phyloP scores from a whole-genome alignment of 768 basidiomycete genomes.

The Rhodotorula graminis region DNA sequence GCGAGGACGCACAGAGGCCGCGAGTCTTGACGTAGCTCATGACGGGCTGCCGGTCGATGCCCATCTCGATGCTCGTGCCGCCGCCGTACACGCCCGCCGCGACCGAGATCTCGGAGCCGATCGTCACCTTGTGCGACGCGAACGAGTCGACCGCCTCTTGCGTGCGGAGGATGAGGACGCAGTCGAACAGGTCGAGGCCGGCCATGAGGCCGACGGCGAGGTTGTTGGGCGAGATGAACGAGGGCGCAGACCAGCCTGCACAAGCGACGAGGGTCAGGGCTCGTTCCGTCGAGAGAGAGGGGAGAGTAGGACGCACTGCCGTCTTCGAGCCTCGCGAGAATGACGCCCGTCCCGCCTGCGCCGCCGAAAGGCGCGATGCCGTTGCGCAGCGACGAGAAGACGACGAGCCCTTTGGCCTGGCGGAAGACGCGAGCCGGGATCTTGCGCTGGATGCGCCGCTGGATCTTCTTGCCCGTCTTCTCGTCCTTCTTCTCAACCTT shows the following conservation, averaged over 20 bases:
- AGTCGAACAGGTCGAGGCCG: constrained; percentile 38
- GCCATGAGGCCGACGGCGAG: constrained; percentile 40
- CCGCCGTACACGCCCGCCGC: constrained; percentile 41
- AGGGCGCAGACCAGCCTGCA: constrained; percentile 41
- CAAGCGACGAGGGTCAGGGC: background rate
- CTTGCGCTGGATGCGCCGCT: constrained; percentile 30
- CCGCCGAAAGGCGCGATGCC: constrained; percentile 24
- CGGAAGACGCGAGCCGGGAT: constrained; percentile 26
- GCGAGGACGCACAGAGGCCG: constrained; percentile 26
- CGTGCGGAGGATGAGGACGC: constrained; percentile 37
- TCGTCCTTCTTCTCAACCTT: constrained; percentile 15
- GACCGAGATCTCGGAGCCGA: constrained; percentile 39
- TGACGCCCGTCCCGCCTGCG: background rate
- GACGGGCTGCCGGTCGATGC: constrained; percentile 38
- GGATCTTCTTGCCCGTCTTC: constrained; percentile 30
- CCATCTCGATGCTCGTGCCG: constrained; percentile 37
- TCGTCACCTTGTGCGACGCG: constrained; percentile 38
- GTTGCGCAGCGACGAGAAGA: constrained; percentile 41
- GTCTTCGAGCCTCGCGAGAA: constrained; percentile 27
- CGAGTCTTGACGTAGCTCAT: constrained; percentile 31
- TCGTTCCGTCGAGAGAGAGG: too few relatives aligned
- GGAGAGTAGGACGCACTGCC: constrained; percentile 11
- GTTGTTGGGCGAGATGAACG: constrained; percentile 42
- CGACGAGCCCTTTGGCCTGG: constrained; percentile 30
- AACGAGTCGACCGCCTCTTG: constrained; percentile 43